phyloP scores from a whole-genome alignment of 1,139 yeast species.

The Spathaspora sp. region DNA sequence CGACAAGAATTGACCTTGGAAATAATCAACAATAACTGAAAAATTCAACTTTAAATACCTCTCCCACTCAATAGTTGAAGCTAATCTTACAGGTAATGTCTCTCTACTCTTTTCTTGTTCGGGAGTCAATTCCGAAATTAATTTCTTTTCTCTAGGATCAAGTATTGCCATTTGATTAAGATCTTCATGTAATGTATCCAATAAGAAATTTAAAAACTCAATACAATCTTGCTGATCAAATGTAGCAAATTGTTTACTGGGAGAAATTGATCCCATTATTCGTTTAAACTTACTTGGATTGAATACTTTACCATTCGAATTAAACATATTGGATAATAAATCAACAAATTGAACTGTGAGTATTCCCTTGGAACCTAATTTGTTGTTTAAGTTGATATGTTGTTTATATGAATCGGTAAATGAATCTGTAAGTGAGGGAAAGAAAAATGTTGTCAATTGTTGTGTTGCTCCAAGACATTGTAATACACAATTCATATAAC shows the following conservation, averaged over 20 bases:
- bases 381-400: constrained; percentile 74
- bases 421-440: constrained; percentile 26
- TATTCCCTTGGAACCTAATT: constrained; percentile 81
- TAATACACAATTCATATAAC: constrained; percentile 88
- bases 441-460: constrained; percentile 42
- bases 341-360: constrained; percentile 73
- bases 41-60: constrained; percentile 81
- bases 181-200: constrained; percentile 89
- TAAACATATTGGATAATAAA: constrained; percentile 59
- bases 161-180: constrained; percentile 57
- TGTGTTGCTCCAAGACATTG: constrained; percentile 69
- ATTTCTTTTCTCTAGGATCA: constrained; percentile 37
- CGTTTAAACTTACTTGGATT: constrained; percentile 61
- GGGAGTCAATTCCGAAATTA: constrained; percentile 54
- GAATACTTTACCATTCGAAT: constrained; percentile 46
- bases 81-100: constrained; percentile 71
- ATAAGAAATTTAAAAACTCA: constrained; percentile 79
- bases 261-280: constrained; percentile 67
- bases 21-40: constrained; percentile 79
- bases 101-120: constrained; percentile 80
- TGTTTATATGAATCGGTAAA: constrained; percentile 51
- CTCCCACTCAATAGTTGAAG: constrained; percentile 95
- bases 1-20: constrained; percentile 90
- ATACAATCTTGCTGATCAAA: constrained; percentile 91
- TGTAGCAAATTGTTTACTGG: constrained; percentile 61